These are phyloP conservation scores for Tilletia setariae DNA, from an alignment of 1,284 basidiomycete genomes.

Conservation along the genomic window DNA sequence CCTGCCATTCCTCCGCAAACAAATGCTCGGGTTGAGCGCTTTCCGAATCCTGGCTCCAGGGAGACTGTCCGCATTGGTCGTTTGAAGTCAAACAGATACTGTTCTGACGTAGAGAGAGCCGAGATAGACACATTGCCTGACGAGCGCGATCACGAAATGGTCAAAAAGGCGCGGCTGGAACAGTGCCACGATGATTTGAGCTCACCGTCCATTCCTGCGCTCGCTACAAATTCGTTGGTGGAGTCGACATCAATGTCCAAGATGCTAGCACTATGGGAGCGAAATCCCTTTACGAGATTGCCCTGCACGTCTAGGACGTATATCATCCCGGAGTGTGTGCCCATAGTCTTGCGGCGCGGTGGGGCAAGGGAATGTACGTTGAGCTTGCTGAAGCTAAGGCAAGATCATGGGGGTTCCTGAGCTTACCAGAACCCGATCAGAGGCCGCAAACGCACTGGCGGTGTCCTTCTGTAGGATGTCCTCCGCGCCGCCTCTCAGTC, in stretches of 20 bases:
- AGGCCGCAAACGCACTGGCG: constrained; percentile 61
- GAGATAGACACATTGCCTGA: constrained; percentile 82
- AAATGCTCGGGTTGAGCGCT: constrained; percentile 74
- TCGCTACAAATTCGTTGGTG: constrained; percentile 83
- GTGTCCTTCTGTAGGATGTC: constrained; percentile 83
- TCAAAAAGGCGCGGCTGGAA: constrained; percentile 26
- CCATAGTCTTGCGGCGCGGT: constrained; percentile 57
- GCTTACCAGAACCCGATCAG: constrained; percentile 70
- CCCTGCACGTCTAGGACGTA: constrained; percentile 79
- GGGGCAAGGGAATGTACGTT: constrained; percentile 60
- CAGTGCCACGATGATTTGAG: constrained; percentile 18
- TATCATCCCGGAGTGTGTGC: constrained; percentile 86
- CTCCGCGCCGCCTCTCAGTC: constrained; percentile 69
- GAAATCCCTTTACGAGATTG: constrained; percentile 80
- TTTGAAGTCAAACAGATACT: constrained; percentile 88
- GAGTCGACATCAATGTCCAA: constrained; percentile 80
- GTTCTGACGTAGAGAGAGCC: constrained; percentile 71
- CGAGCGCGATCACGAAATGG: not conserved
- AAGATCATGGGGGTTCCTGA: not conserved
- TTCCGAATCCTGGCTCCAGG: constrained; percentile 85
- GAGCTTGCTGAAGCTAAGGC: constrained; percentile 8
- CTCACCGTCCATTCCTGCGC: constrained; percentile 89
- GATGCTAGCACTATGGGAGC: constrained; percentile 86
- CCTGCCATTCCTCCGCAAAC: constrained; percentile 93
- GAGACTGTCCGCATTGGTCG: constrained; percentile 86